Evolutionary conservation across 2,329 filamentous ascomycete species (phyloP), one percentile per base, ranked within the genome.

Genomic region (Orbilia ellipsospora): DNA sequence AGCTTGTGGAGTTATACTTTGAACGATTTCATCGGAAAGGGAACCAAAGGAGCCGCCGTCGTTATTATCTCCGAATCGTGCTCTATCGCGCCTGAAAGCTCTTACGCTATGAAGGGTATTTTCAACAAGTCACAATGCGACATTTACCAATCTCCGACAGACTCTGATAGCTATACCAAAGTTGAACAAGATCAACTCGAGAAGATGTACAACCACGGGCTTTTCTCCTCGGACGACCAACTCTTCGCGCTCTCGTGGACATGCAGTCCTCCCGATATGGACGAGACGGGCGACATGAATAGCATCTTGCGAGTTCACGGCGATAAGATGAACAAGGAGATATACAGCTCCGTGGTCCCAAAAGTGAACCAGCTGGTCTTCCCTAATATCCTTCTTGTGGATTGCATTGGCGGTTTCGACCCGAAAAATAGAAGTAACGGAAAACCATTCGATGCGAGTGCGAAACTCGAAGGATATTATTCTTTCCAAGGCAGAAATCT

Each of bases 1-100:
- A 80, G 82, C 65, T 80, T 83, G 56, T 80, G 80, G 28, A 78
- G 79, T 31, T 78, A 80, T 36, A 79, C 79, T 0, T 50, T 64
- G 8, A 40, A 40, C 16, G 15, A 55, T 26, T 64, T 64, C 36
- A 64, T 64, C 23, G 61, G 50, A 6, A 55, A 55, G 36, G 55
- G 23, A 13, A 59, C 55, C 1, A 31, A 59, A 44, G 50, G 61
- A 13, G 18, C 61, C 6, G 61, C 61, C 12, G 61, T 55, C 2
- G 36, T 64, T 7, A 15, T 64, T 10, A 55, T 64, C 5, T 64
- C 61, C 4, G 61, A 64, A 64, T 18, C 40, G 36, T 31, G 44
- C 13, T 44, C 4, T 12, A 28, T 64, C 16, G 6, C 50, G 8
- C 42, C 61, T 1, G 61, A 57, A n/a, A 57, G 63, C 26, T 51